phyloP scores from a whole-genome alignment of 352 stramenopile genomes.

The Pseudoperonospora humuli region DNA sequence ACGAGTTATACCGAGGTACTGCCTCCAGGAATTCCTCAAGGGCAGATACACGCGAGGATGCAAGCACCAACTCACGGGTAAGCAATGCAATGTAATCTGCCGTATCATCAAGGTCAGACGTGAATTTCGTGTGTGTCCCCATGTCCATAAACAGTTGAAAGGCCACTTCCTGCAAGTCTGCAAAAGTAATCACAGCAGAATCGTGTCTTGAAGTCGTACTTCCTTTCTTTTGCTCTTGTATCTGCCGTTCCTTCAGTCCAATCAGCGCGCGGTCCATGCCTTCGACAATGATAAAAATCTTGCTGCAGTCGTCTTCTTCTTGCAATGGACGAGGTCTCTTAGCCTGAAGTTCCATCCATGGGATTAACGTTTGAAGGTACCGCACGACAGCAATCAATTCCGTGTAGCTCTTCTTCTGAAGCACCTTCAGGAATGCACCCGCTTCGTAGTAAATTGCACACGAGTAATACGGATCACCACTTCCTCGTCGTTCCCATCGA shows the following conservation, averaged over 20 bases:
- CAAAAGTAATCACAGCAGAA: constrained; percentile 29
- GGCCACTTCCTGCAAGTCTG: constrained; percentile 47
- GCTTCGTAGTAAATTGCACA: constrained; percentile 41
- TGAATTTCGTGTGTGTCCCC: constrained; percentile 54
- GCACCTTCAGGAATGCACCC: constrained; percentile 28
- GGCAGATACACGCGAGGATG: constrained; percentile 25
- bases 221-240: constrained; percentile 21
- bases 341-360: neutral
- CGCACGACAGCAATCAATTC: constrained; percentile 26
- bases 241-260: constrained; percentile 32
- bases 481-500: constrained; percentile 27
- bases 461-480: constrained; percentile 7
- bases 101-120: constrained; percentile 41
- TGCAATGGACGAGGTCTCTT: neutral
- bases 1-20: constrained; percentile 47
- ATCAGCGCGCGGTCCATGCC: constrained; percentile 53
- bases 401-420: constrained; percentile 30
- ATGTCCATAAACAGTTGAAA: constrained; percentile 67
- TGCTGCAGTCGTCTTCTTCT: constrained; percentile 17
- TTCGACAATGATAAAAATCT: constrained; percentile 50
- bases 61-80: constrained; percentile 47
- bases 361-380: constrained; percentile 23
- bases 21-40: constrained; percentile 54
- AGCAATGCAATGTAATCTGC: constrained; percentile 46
- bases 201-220: neutral